phyloP scores from a whole-genome alignment of 768 basidiomycete species.

The Russula sp. region DNA sequence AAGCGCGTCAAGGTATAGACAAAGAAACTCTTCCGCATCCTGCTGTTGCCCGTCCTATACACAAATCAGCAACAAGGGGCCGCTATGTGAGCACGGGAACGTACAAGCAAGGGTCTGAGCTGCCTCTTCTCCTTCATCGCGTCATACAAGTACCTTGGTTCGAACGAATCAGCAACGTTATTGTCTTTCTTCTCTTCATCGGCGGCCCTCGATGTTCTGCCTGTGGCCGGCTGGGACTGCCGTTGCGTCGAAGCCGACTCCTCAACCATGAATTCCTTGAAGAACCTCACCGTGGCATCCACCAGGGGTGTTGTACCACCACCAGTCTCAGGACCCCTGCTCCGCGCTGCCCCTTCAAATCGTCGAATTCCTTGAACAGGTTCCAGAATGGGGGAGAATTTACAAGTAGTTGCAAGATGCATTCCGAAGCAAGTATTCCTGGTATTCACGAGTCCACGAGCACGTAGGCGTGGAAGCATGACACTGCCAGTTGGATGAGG shows the following conservation, averaged over 20 bases:
- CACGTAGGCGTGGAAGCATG: too few species aligned
- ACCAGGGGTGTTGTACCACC: conserved; percentile 57
- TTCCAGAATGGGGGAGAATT: conserved; percentile 82
- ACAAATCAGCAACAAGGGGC: background rate
- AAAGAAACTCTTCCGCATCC: too few species aligned
- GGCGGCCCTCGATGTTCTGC: conserved; percentile 42
- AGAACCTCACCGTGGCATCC: conserved; percentile 66
- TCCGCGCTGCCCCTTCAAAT: conserved; percentile 39
- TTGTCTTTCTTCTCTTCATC: conserved; percentile 47
- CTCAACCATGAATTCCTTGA: conserved; percentile 64
- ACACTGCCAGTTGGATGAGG: too few species aligned
- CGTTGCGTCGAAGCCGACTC: conserved; percentile 32
- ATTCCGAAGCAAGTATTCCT: too few species aligned
- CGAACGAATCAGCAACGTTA: conserved; percentile 63
- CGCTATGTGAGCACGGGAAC: conserved; percentile 33
- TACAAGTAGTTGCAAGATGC: conserved; percentile 87
- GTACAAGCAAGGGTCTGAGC: conserved; percentile 87
- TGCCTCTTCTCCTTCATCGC: conserved; percentile 93
- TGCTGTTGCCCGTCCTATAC: too few species aligned
- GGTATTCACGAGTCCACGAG: too few species aligned
- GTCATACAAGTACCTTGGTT: conserved; percentile 84
- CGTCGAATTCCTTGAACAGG: conserved; percentile 69
- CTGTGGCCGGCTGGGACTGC: conserved; percentile 22
- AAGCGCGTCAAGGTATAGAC: too few species aligned
- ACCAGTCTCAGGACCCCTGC: conserved; percentile 35